These are phyloP conservation scores for Paecilomyces variotii DNA, from an alignment of 2,329 filamentous ascomycete species.

Conservation along the genomic window DNA sequence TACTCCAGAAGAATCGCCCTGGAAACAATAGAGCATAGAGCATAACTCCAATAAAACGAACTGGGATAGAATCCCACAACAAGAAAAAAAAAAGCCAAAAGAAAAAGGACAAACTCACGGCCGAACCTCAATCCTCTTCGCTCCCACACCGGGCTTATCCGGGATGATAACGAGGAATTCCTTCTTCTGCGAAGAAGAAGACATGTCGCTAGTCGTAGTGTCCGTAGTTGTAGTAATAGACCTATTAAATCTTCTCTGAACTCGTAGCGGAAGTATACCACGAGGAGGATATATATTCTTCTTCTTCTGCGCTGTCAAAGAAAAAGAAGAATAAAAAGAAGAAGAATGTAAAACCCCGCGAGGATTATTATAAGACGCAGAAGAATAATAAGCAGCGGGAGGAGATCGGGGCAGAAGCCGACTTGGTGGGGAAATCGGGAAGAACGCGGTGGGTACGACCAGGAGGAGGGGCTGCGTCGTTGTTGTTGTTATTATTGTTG, in stretches of 20 bases:
- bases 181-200: slow-evolving; percentile 30
- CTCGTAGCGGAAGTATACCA: not conserved
- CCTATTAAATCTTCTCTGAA: not conserved
- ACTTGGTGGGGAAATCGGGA: not conserved
- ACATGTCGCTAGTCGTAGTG: slow-evolving; percentile 14
- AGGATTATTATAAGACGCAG: not conserved
- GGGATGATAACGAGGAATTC: slow-evolving; percentile 65
- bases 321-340: too few relatives aligned
- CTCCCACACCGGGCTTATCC: slow-evolving; percentile 53
- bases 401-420: not conserved
- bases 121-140: slow-evolving; percentile 50
- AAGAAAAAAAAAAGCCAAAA: not conserved
- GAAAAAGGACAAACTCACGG: slow-evolving; percentile 17
- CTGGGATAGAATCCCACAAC: too few relatives aligned
- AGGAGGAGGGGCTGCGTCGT: not conserved
- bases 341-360: too few relatives aligned
- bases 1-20: too few relatives aligned
- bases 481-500: too few relatives aligned
- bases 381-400: not conserved
- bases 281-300: not conserved
- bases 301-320: not conserved
- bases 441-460: not conserved
- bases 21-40: too few relatives aligned
- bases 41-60: too few relatives aligned
- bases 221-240: not conserved